phyloP scores from a whole-genome alignment of 78 protist species.

The Blattamonas nauphoetae region DNA sequence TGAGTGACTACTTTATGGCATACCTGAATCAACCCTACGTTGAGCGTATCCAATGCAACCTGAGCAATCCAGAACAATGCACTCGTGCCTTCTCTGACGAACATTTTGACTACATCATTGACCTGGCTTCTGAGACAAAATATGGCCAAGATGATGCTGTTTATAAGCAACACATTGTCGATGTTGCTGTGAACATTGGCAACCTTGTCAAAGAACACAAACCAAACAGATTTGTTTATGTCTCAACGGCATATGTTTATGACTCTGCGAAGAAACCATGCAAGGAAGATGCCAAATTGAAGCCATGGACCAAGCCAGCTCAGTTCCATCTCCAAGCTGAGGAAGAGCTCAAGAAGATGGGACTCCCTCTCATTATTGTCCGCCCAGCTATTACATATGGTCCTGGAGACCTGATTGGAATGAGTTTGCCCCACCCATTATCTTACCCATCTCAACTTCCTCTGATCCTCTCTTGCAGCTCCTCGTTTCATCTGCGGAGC shows the following conservation, averaged over 20 bases:
- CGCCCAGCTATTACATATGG: slow-evolving; percentile 89
- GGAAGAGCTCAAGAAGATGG: slow-evolving; percentile 26
- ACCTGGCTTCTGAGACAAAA: slow-evolving; percentile 77
- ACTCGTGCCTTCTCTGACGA: slow-evolving; percentile 34
- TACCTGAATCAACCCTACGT: slow-evolving; percentile 44
- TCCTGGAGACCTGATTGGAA: slow-evolving; percentile 73
- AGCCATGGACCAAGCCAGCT: slow-evolving; percentile 75
- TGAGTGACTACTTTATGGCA: slow-evolving; percentile 30
- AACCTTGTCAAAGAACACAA: slow-evolving; percentile 48
- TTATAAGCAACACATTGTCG: slow-evolving; percentile 56
- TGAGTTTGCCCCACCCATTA: no score
- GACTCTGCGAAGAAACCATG: slow-evolving; percentile 39
- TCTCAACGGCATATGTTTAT: slow-evolving; percentile 81
- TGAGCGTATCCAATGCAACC: slow-evolving; percentile 66
- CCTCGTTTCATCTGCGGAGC: slow-evolving; percentile 82
- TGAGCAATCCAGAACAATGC: slow-evolving; percentile 12
- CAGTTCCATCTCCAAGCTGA: slow-evolving; percentile 57
- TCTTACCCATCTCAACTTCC: no score
- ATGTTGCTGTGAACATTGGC: slow-evolving; percentile 37
- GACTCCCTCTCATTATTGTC: slow-evolving; percentile 44
- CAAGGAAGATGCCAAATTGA: slow-evolving; percentile 47
- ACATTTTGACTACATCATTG: slow-evolving; percentile 59
- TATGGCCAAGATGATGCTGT: slow-evolving; percentile 61
- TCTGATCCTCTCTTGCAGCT: no score
- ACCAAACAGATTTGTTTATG: slow-evolving; percentile 61